Conservation (phyloP, 2,329 filamentous ascomycete species). For the Colletotrichum sp. region DNA sequence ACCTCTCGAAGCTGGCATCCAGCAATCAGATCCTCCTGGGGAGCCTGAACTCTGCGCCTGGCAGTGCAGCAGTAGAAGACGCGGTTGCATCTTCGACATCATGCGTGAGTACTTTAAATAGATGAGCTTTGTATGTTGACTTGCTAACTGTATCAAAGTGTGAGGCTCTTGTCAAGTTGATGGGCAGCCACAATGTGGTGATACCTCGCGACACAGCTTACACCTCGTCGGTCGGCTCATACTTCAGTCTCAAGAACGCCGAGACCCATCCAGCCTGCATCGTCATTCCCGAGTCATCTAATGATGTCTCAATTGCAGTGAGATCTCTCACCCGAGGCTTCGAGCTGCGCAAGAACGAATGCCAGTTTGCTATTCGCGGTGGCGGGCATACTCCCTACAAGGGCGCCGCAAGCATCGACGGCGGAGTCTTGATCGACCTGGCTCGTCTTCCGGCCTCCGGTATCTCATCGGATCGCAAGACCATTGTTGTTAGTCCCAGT, state of each 20-base stretch:
- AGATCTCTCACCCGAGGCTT: neutral
- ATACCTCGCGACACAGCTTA: neutral
- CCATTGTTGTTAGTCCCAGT: conserved; percentile 40
- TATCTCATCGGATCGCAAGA: conserved; percentile 31
- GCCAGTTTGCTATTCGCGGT: conserved; percentile 14
- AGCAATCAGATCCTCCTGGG: neutral
- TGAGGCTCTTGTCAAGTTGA: neutral
- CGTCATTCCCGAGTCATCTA: neutral
- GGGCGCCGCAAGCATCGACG: conserved; percentile 18
- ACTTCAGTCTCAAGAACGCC: neutral
- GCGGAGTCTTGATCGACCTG: conserved; percentile 6
- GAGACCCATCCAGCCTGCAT: conserved; percentile 6
- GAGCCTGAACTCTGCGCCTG: neutral
- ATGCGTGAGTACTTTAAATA: neutral
- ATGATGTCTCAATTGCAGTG: conserved; percentile 11
- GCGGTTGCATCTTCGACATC: neutral
- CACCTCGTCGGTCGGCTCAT: neutral
- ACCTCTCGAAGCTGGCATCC: neutral
- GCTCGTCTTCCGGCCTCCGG: neutral
- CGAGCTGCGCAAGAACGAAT: neutral
- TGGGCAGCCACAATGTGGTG: neutral
- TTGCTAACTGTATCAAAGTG: neutral
- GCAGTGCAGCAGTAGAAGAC: neutral
- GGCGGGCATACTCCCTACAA: conserved; percentile 6
- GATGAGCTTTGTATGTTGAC: neutral